Base-by-base conservation (phyloP, 371 early-diverging fungal species). In the Saksenaea oblongispora region DNA sequence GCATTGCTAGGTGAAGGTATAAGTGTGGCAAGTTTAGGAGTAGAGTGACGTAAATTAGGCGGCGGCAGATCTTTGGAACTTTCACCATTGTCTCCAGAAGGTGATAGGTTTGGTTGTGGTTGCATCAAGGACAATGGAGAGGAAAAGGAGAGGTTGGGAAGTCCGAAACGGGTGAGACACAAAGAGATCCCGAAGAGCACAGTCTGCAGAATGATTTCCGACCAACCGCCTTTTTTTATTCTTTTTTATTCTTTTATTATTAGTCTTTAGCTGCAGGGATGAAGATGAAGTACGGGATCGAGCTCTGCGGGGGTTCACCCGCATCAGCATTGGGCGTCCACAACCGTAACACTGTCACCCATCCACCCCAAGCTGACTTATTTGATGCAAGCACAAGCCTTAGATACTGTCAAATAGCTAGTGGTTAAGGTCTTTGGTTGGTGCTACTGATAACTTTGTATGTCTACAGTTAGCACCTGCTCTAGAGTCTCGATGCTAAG, bases 401-500 rank as follows among this genome's bases (percentile, higher is more conserved):
- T 24, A 10, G 10, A 5, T 22, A 1, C 22, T 47, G 51, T 18
- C 10, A 47, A 22, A n/a, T 18, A 22, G 3, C 3, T 3, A 22
- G 22, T 22, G 11, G 17, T 8, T 18, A 47, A 47, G 10, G 22
- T 18, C n/a, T 22, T 47, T n/a, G 22, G 51, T 9, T 11, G 51
- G 7, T 47, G 22, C 22, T 18, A 4, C 22, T 7, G n/a, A 7
- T 22, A 22, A 47, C 22, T 47, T 22, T 24, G 51, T 18, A 7
- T 22, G 41, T 72, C 66, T n/a, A 69, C 59, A 26, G 63, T 68
- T 1, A 76, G 36, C 5, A 71, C 65, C 8, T 59, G 26, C 34
- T 70, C 66, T 39, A 71, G 39, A 8, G 62, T 58, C 27, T 69
- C 62, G 59, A 72, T 75, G 24, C 68, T 61, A 53, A 85, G 55